Base-by-base conservation (phyloP, 2,329 filamentous ascomycete species). In the Boeremia lycopersici region DNA sequence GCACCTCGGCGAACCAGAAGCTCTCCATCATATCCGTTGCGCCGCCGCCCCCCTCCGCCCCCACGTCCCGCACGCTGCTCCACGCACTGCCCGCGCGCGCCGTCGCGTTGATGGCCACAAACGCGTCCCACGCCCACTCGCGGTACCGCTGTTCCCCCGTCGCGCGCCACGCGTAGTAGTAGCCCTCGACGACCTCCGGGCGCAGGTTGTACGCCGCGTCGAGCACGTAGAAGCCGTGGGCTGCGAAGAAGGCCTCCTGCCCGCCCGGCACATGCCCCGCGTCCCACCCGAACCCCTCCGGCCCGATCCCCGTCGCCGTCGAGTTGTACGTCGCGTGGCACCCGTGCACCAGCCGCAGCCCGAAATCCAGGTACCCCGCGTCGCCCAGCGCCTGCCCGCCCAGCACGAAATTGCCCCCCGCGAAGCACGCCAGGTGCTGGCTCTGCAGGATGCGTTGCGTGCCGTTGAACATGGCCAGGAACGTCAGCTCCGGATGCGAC, bases 1-100 rank as follows among this genome's bases (percentile, higher is more conserved):
- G 72, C 59, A 92, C 89, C 78, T 96, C 91, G 0, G 91, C 91
- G 73, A 96, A 91, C 79, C 89, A 87, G 77, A 95, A 96, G 66
- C 89, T 93, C 77, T 96, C 90, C 80, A 93, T 89, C 71, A 88
- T 87, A 72, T 96, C 85, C 36, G 75, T 74, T 55, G 82, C 85
- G 0, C 76, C 74, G 1, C 89, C 89, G 9, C 89, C 90, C 28
- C 79, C 80, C 3, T 68, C 64, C 3, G 75, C 76, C 62, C 89
- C 90, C 40, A 96, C 89, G 69, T 96, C 74, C 0, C 65, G 71
- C 50, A 96, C 77, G 28, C 83, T 81, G 11, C 84, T 83, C 74
- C 86, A 96, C 7, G 89, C 91, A 19, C 83, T 86, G 6, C 84
- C 84, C 0, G 83, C 84, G 23, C 82, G 77, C 60, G 86, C 87